phyloP scores from a whole-genome alignment of 441 rosid genomes.

The Biscutella laevigata region DNA sequence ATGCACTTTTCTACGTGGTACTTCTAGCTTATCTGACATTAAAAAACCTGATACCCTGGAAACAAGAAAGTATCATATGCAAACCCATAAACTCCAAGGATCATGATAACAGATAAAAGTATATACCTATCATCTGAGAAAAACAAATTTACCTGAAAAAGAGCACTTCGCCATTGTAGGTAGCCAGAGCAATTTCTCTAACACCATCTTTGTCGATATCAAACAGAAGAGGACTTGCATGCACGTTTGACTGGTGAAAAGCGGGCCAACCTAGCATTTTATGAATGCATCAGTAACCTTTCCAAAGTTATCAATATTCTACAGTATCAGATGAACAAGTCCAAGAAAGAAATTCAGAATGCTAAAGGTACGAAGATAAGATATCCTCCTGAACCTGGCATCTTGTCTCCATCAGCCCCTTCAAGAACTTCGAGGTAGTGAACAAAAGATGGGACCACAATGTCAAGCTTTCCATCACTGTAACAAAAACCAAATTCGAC shows the following conservation, averaged over 20 bases:
- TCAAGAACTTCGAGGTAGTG: constrained; percentile 98
- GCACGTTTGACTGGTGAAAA: constrained; percentile 94
- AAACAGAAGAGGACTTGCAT: constrained; percentile 84
- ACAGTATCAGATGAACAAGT: constrained; percentile 7
- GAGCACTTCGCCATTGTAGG: constrained; percentile 90
- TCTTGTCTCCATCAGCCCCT: constrained; percentile 98
- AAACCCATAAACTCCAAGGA: constrained; percentile 9
- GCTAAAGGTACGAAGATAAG: background rate
- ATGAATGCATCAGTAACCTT: constrained; percentile 10
- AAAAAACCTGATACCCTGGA: constrained; percentile 86
- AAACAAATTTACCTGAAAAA: constrained; percentile 74
- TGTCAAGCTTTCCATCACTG: constrained; percentile 98
- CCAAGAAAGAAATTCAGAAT: background rate
- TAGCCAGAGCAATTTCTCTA: constrained; percentile 90
- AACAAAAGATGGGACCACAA: constrained; percentile 93
- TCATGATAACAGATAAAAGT: background rate
- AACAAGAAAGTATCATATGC: constrained; percentile 6
- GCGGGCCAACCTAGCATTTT: constrained; percentile 91
- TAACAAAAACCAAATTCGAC: constrained; percentile 7
- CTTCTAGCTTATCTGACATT: constrained; percentile 87
- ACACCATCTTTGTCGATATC: constrained; percentile 98
- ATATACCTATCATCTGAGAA: background rate
- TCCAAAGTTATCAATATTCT: background rate
- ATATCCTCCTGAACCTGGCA: constrained; percentile 63
- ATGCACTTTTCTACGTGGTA: constrained; percentile 80